Evolutionary conservation across 345 rosid genomes (phyloP).

Genomic region (Melaleuca quinquenervia): DNA sequence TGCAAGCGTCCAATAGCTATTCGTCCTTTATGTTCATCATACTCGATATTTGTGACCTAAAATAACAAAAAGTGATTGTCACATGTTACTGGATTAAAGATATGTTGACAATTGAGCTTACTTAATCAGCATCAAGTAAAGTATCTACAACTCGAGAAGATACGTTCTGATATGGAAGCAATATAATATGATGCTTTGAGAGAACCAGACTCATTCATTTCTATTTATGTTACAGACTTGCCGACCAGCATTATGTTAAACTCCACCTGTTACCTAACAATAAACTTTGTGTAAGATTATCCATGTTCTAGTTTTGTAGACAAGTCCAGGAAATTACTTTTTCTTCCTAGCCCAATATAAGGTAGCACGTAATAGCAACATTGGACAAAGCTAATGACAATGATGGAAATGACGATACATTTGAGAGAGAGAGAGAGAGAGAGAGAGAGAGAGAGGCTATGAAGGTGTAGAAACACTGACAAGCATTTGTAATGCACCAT

Average conservation of each 20-base stretch:
- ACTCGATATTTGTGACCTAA: slow-evolving; percentile 87
- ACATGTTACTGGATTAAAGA: not conserved
- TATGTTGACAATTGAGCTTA: not conserved
- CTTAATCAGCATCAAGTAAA: not conserved
- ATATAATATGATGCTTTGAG: not conserved
- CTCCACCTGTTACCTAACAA: not conserved
- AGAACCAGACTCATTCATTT: not conserved
- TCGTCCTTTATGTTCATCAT: slow-evolving; percentile 96
- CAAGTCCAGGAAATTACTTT: not conserved
- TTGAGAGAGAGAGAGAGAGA: not conserved
- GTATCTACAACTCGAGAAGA: not conserved
- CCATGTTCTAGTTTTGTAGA: not conserved
- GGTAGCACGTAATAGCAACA: not conserved
- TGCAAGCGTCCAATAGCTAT: slow-evolving; percentile 95
- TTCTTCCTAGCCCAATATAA: not conserved
- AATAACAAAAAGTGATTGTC: not conserved
- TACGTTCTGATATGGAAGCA: not conserved
- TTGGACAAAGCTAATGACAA: not conserved
- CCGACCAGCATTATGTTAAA: not conserved
- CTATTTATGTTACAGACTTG: not conserved
- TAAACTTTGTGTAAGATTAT: not conserved
- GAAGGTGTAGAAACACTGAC: slow-evolving; percentile 48
- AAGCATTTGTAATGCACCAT: slow-evolving; percentile 97
- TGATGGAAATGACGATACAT: not conserved
- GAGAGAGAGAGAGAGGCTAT: slow-evolving; percentile 2